Conservation (phyloP, 441 rosid genomes). For the Gossypium lobatum region DNA sequence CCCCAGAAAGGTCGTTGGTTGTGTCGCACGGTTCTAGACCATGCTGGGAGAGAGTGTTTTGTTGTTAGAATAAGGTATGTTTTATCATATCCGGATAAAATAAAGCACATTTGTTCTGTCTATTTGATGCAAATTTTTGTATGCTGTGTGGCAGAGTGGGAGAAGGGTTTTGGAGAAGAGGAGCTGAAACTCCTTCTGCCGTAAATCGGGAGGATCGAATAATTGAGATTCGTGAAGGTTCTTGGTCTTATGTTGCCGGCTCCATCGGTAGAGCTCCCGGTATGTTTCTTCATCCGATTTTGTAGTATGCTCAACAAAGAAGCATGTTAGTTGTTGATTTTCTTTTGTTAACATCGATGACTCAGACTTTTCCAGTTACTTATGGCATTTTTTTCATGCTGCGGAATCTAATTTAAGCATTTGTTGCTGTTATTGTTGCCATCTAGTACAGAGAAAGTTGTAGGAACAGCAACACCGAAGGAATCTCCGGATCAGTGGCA, state of each 20-base stretch:
- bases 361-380: no score
- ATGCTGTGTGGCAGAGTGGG: conserved; percentile 43
- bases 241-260: conserved; percentile 82
- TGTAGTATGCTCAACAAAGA: no score
- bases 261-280: conserved; percentile 92
- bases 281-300: conserved; percentile 24
- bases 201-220: conserved; percentile 70
- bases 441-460: conserved; percentile 85
- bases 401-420: conserved; percentile 12
- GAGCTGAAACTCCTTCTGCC: conserved; percentile 62
- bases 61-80: conserved; percentile 64
- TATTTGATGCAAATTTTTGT: neutral
- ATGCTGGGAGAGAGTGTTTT: conserved; percentile 79
- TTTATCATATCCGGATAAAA: neutral
- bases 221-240: conserved; percentile 81
- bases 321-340: no score
- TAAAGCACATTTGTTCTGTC: neutral
- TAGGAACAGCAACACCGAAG: conserved; percentile 70
- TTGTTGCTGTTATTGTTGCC: conserved; percentile 28
- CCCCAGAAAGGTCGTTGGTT: conserved; percentile 96
- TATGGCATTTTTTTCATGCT: no score
- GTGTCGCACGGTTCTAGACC: conserved; percentile 86
- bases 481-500: conserved; percentile 52
- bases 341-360: no score
- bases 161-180: conserved; percentile 79